Evolutionary conservation across 768 basidiomycete species (phyloP).

Genomic region (Amyloporia xantha): DNA sequence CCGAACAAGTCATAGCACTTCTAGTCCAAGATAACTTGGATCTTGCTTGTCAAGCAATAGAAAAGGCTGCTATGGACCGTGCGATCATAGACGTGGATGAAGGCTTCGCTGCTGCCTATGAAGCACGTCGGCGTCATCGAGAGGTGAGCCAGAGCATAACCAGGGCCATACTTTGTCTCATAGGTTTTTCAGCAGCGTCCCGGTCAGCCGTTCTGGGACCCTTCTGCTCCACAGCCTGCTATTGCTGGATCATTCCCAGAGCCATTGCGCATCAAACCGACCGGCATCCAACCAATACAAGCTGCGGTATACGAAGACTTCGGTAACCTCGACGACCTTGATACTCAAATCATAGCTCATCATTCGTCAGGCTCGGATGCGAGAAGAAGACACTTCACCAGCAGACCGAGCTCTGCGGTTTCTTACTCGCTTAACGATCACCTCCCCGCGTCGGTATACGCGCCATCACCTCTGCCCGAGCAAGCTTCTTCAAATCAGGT

Average conservation of each 20-base stretch:
- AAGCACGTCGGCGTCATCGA: conserved; percentile 77
- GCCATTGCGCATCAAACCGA: conserved; percentile 76
- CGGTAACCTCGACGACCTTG: conserved; percentile 34
- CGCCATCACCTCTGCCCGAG: conserved; percentile 61
- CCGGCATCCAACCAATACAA: conserved; percentile 78
- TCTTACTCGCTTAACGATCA: conserved; percentile 52
- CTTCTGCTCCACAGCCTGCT: conserved; percentile 59
- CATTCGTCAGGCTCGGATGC: conserved; percentile 40
- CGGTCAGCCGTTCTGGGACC: conserved; percentile 86
- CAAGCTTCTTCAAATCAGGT: conserved; percentile 32
- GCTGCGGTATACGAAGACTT: conserved; percentile 94
- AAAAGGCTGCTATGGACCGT: conserved; percentile 96
- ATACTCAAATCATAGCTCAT: conserved; percentile 9
- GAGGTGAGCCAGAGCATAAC: conserved; percentile 62
- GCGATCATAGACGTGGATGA: conserved; percentile 92
- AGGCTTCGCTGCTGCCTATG: conserved; percentile 75
- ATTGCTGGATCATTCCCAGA: conserved; percentile 78
- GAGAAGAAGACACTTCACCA: conserved; percentile 46
- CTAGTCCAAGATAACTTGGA: conserved; percentile 92
- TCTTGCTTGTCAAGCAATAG: conserved; percentile 87
- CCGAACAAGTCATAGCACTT: conserved; percentile 72
- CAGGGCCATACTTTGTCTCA: not conserved
- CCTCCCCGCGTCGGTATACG: conserved; percentile 38
- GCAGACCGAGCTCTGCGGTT: conserved; percentile 65
- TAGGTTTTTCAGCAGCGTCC: conserved; percentile 46